A percentile compares a stretch with the other conserved stretches of the same genome.
Conservation (phyloP, 257 asterid genomes). For the Solanum lignicaule region DNA sequence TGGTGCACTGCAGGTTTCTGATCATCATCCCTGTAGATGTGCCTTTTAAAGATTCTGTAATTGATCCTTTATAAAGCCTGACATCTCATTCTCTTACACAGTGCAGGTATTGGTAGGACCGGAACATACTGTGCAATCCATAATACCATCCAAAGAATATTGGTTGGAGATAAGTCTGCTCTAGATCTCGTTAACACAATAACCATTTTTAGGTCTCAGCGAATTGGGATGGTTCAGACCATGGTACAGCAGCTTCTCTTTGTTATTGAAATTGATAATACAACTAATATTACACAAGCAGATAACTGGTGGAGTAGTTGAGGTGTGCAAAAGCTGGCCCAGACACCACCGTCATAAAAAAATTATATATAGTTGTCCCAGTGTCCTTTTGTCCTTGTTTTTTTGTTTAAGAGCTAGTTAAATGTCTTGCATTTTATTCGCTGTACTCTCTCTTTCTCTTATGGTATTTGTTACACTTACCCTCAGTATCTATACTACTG, state of each 20-base stretch:
- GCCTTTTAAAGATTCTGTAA: not conserved
- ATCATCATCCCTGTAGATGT: not conserved
- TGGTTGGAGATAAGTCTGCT: slow-evolving; percentile 74
- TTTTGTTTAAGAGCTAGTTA: not conserved
- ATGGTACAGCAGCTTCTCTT: slow-evolving; percentile 34
- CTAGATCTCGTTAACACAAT: slow-evolving; percentile 60
- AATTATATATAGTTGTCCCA: not conserved
- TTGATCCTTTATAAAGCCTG: not conserved
- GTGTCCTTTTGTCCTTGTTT: not conserved
- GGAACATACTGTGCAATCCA: slow-evolving; percentile 87
- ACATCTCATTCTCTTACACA: slow-evolving; percentile 20
- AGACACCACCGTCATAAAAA: not conserved
- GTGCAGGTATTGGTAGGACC: slow-evolving; percentile 98
- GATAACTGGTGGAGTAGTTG: not conserved
- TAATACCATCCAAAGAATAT: slow-evolving; percentile 68
- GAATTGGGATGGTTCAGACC: slow-evolving; percentile 91
- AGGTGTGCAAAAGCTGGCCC: not conserved
- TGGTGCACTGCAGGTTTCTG: slow-evolving; percentile 93
- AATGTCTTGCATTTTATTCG: not conserved
- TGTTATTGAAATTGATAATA: not conserved
- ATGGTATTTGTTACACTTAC: not conserved
- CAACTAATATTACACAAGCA: not conserved
- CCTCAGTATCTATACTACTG: not conserved
- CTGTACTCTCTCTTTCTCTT: not conserved
- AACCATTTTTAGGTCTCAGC: slow-evolving; percentile 61